A percentile compares a stretch with the other conserved stretches of the same genome.
Evolutionary conservation across 306 rosid species (phyloP).

Genomic region (Begonia fuchsioides): DNA sequence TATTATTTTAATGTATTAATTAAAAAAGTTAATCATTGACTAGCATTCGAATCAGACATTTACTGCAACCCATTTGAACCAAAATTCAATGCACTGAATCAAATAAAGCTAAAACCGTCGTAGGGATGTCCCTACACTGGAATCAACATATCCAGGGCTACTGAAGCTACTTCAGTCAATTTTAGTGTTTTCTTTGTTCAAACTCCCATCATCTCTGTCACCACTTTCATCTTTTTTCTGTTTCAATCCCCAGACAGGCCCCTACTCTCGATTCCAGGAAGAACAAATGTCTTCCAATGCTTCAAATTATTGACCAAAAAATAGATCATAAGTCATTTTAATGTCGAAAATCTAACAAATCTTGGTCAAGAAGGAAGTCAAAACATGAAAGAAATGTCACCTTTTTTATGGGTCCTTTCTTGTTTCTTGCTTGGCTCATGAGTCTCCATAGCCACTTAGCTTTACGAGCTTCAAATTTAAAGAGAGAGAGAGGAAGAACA

Average conservation of each 20-base stretch:
- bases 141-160: slow-evolving; percentile 13
- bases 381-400: slow-evolving; percentile 3
- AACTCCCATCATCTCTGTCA: slow-evolving; percentile 11
- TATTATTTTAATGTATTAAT: too few relatives aligned
- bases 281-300: too few relatives aligned
- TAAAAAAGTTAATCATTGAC: too few relatives aligned
- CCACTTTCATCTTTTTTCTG: slow-evolving; percentile 8
- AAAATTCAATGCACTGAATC: not conserved
- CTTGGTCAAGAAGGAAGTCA: slow-evolving; percentile 1
- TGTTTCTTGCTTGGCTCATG: not conserved
- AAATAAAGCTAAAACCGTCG: not conserved
- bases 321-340: too few relatives aligned
- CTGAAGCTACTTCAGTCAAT: slow-evolving; percentile 1
- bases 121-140: slow-evolving; percentile 12
- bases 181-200: slow-evolving; percentile 14
- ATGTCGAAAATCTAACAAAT: too few relatives aligned
- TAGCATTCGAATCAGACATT: too few relatives aligned
- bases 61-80: not conserved
- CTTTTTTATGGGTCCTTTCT: slow-evolving; percentile 18
- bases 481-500: too few relatives aligned
- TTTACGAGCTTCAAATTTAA: slow-evolving; percentile 10
- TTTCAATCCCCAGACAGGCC: slow-evolving; percentile 8
- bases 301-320: too few relatives aligned
- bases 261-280: slow-evolving; percentile 4
- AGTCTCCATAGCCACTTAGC: slow-evolving; percentile 28